Evolutionary conservation across 2,329 filamentous ascomycete genomes (phyloP), one percentile per base, ranked within the genome.

Genomic region (Apiospora sp.): DNA sequence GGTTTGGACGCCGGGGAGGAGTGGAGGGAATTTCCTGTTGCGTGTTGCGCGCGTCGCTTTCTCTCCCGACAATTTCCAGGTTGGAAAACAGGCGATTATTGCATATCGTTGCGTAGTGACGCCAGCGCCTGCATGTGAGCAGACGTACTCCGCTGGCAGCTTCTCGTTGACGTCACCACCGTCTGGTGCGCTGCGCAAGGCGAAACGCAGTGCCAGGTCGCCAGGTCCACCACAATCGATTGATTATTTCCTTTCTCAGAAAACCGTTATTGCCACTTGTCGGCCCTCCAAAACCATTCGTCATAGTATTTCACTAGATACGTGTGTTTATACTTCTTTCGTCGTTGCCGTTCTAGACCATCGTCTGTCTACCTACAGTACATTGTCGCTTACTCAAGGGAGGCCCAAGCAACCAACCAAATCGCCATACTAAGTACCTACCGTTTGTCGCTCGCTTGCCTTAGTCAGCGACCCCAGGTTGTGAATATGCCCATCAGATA

Each of bases 401-500:
- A 54, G 16, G 27, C 46, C 46, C 14, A 48, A 48, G 6, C 44
- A 46, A 4, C 14, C 14, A 46, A 16, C 19, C 44, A n/a, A n/a
- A 8, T 3, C 46, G 22, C 46, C 24, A 37, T 37, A 54, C n/a
- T 54, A 30, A 30, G 37, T 8, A 41, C 24, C n/a, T 27, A 51
- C 49, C n/a, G 37, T 41, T 41, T 41, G 37, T 10, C 19, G 27
- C 27, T 58, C 46, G 27, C 54, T 61, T 37, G 12, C 4, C 34
- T 64, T 41, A 64, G 58, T 64, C 58, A 41, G 58, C 58, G 19
- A 22, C 5, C 37, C 37, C 37, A 10, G 10, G 37, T 8, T 10
- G 22, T n/a, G 67, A 72, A 73, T 5, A 81, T 81, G 79, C 78
- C 78, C 6, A 74, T 80, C 67, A 71, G 74, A 14, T 77, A 77